These are phyloP conservation scores for Solanum tarijense DNA, from an alignment of 257 asterid genomes.

Conservation along the genomic window DNA sequence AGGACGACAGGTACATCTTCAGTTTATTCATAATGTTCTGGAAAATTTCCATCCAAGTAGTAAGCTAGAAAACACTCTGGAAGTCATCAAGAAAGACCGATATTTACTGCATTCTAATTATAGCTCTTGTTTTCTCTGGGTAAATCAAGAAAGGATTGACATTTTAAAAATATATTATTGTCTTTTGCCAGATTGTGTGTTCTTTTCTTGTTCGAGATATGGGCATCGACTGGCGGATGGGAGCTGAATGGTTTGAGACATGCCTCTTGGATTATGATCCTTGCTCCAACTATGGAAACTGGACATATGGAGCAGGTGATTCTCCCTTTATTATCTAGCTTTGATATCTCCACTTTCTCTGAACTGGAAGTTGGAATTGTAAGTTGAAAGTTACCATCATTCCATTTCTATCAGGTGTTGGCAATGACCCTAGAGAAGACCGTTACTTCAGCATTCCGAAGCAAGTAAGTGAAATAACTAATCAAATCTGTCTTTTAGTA, in stretches of 20 bases:
- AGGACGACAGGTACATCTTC: conserved; percentile 66
- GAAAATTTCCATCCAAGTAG: background rate
- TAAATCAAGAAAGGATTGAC: background rate
- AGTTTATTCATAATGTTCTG: background rate
- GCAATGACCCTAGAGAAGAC: conserved; percentile 94
- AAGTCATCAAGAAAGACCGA: background rate
- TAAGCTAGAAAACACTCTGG: background rate
- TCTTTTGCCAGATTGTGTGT: conserved; percentile 59
- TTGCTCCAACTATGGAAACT: conserved; percentile 90
- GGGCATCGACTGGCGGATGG: conserved; percentile 98
- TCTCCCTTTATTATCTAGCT: background rate
- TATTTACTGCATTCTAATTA: background rate
- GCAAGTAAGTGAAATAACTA: conserved; percentile 37
- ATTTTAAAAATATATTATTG: background rate
- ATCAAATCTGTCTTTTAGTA: background rate
- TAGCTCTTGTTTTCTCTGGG: background rate
- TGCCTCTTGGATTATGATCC: conserved; percentile 93
- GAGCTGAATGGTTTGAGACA: conserved; percentile 98
- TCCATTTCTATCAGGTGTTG: conserved; percentile 47
- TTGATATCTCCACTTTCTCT: background rate
- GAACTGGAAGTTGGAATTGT: background rate
- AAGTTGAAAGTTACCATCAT: background rate
- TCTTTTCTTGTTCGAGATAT: conserved; percentile 97
- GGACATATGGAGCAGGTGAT: conserved; percentile 98
- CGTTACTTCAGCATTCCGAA: conserved; percentile 95